Evolutionary conservation across 441 rosid species (phyloP), one percentile per base, ranked within the genome.

Genomic region (Corymbia citriodora): DNA sequence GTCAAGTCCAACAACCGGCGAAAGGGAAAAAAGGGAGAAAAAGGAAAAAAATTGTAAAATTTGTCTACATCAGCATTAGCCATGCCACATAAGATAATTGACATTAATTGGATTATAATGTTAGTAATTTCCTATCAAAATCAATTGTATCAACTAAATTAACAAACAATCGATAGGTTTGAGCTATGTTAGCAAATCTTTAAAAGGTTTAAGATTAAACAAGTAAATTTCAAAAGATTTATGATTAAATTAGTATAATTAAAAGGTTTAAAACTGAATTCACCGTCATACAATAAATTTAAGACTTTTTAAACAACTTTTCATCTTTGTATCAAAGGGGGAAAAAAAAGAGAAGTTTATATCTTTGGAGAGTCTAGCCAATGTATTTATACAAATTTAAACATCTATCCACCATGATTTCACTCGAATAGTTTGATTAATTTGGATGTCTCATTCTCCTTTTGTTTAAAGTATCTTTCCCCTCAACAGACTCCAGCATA

Each of bases 21-120:
- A 0, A 59, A 59, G 14, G 65, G 11, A 59, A 59, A 25, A 59
- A 59, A 59, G 25, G 25, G 14, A 59, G 63, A 59, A 25, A 57
- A 10, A 6, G 1, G n/a, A 4, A 25, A 57, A 55, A 57, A 59
- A 57, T 1, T 59, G 10, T 10, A 59, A 57, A 55, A 25, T 59
- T 0, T 23, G 0, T 59, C 25, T 59, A 25, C 0, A 0, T 25
- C 25, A 10, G 0, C 4, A 59, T 59, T 0, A 3, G 25, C 25
- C 65, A 59, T 59, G 14, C 25, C 3, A 59, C 23, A 29, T 59
- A 59, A 59, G 14, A 59, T 2, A 0, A 25, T 0, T 1, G 10
- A 2, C 0, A 0, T 0, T 23, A 5, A 59, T 59, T 59, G 25
- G 25, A 4, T 0, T 0, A 3, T 19, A 59, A 59, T 2, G 0